These are phyloP conservation scores for Diaporthe batatas DNA, from an alignment of 2,329 filamentous ascomycete genomes.

Conservation along the genomic window DNA sequence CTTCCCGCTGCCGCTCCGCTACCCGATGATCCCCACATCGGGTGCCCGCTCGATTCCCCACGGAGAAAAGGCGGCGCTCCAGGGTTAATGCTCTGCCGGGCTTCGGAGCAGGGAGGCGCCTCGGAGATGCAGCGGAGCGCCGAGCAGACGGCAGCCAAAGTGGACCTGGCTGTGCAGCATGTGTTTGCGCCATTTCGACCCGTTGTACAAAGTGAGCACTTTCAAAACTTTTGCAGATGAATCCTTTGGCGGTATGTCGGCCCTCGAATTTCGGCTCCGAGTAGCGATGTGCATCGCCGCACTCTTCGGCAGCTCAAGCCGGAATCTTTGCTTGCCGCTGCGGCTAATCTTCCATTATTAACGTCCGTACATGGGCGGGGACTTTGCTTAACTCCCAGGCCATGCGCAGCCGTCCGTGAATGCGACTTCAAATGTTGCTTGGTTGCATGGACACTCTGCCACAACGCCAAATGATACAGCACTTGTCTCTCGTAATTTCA, in stretches of 20 bases:
- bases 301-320: background rate
- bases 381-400: background rate
- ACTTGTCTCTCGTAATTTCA: no score
- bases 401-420: background rate
- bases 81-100: conserved; percentile 28
- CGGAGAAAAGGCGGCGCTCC: conserved; percentile 3
- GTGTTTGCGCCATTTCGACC: background rate
- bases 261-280: background rate
- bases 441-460: no score
- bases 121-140: conserved; percentile 27
- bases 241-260: background rate
- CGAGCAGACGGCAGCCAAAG: conserved; percentile 17
- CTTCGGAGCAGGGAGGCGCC: background rate
- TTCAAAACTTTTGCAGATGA: no score
- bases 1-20: conserved; percentile 28
- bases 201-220: background rate
- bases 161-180: background rate
- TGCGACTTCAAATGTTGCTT: no score
- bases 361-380: background rate
- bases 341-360: no score
- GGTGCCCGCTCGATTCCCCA: background rate
- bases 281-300: background rate
- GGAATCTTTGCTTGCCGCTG: background rate
- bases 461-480: no score
- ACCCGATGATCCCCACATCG: conserved; percentile 22